Conservation (phyloP, 805 yeast genomes). For the Jamesozyma hellenica region DNA sequence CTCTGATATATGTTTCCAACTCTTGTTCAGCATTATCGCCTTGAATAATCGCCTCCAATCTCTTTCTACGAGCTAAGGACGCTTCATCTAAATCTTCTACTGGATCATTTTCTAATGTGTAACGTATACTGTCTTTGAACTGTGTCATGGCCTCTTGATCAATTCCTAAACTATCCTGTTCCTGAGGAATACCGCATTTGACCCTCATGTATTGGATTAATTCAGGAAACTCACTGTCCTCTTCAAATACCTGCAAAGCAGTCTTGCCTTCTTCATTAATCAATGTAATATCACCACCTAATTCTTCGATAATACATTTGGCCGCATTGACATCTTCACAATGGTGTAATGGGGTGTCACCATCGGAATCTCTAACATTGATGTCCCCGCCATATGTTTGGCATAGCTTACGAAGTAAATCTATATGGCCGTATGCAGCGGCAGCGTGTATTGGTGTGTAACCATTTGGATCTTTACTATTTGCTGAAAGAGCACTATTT, state of each 20-base stretch:
- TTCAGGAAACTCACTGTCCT: slow-evolving; percentile 80
- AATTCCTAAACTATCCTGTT: slow-evolving; percentile 19
- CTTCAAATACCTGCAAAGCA: slow-evolving; percentile 62
- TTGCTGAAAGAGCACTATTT: slow-evolving; percentile 45
- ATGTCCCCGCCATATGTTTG: slow-evolving; percentile 60
- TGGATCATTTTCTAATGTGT: slow-evolving; percentile 41
- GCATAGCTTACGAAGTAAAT: slow-evolving; percentile 37
- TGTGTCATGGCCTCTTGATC: slow-evolving; percentile 24
- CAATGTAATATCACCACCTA: slow-evolving; percentile 54
- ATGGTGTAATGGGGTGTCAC: slow-evolving; percentile 92
- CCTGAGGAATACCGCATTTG: slow-evolving; percentile 24
- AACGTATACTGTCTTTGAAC: slow-evolving; percentile 41
- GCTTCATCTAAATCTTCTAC: slow-evolving; percentile 35
- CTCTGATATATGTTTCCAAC: slow-evolving; percentile 54
- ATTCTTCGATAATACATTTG: slow-evolving; percentile 50
- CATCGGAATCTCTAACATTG: slow-evolving; percentile 75
- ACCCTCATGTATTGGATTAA: slow-evolving; percentile 52
- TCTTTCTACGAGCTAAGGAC: slow-evolving; percentile 46
- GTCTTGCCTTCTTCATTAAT: slow-evolving; percentile 70
- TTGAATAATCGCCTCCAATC: slow-evolving; percentile 59
- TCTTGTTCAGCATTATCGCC: slow-evolving; percentile 78
- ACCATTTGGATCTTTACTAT: slow-evolving; percentile 82
- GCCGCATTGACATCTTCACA: slow-evolving; percentile 67
- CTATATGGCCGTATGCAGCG: slow-evolving; percentile 79
- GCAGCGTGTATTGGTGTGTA: slow-evolving; percentile 98